Percentiles rank a stretch among this genome's conserved stretches.
Conservation (phyloP, 371 early-diverging fungal genomes). For the Phascolomyces articulosus region DNA sequence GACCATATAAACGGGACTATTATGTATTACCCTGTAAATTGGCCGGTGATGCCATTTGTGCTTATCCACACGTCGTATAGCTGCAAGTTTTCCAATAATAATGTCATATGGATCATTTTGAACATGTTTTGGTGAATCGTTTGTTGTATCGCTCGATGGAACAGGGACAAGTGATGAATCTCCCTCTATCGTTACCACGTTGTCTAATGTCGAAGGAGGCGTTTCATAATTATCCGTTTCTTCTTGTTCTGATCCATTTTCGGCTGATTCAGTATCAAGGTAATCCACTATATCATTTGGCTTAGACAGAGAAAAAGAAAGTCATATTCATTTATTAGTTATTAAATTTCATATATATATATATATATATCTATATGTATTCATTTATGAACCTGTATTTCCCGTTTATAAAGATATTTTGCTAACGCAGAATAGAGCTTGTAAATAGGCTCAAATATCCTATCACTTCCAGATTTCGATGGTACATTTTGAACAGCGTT, state of each 20-base stretch:
- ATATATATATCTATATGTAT: no score
- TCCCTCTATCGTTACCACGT: no score
- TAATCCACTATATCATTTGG: conserved; percentile 1
- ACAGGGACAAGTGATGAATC: no score
- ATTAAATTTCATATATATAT: no score
- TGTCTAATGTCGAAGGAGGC: background rate
- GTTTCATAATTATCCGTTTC: background rate
- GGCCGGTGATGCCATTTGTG: conserved; percentile 72
- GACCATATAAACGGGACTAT: no score
- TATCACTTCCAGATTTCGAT: conserved; percentile 43
- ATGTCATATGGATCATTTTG: conserved; percentile 40
- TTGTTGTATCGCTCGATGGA: no score
- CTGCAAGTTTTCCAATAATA: conserved; percentile 48
- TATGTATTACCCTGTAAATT: conserved; percentile 60
- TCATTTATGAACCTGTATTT: conserved; percentile 48
- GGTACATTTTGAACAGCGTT: conserved; percentile 48
- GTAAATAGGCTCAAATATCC: conserved; percentile 61
- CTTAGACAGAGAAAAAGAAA: background rate
- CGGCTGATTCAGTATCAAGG: background rate
- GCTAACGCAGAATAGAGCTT: conserved; percentile 57
- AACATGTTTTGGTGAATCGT: background rate
- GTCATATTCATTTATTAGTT: no score
- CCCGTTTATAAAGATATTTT: conserved; percentile 50
- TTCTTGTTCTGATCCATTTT: background rate
- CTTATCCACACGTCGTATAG: conserved; percentile 57